A percentile compares a stretch with the other conserved stretches of the same genome.
phyloP scores from a whole-genome alignment of 2,329 filamentous ascomycete species.

The Scedosporium minutisporum region DNA sequence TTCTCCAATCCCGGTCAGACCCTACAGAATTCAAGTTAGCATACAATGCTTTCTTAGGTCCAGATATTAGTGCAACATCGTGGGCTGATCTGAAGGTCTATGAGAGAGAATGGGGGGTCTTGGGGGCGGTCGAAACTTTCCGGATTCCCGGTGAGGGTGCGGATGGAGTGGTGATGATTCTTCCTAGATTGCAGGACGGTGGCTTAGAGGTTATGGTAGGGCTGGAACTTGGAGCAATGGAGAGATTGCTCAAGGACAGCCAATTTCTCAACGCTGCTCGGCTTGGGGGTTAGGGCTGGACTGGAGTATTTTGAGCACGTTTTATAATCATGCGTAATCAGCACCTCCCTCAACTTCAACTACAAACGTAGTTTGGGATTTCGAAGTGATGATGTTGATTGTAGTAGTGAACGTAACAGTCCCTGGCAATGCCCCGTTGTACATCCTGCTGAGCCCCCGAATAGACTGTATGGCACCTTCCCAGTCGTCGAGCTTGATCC shows the following conservation, averaged over 20 bases:
- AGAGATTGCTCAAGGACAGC: neutral
- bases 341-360: no score
- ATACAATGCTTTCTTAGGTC: neutral
- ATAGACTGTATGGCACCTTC: no score
- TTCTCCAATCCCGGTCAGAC: neutral
- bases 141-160: neutral
- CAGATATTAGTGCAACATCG: neutral
- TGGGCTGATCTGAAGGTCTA: neutral
- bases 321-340: no score
- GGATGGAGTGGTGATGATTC: neutral
- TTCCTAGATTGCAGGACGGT: neutral
- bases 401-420: no score
- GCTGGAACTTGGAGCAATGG: neutral
- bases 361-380: no score
- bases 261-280: neutral
- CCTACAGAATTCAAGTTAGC: neutral
- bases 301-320: no score
- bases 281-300: no score
- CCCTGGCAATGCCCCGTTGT: no score
- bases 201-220: constrained; percentile 1
- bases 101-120: neutral
- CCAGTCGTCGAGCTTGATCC: no score
- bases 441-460: no score
- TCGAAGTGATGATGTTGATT: no score
- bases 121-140: neutral